Evolutionary conservation across 805 yeast species (phyloP).

Genomic region (Lipomyces lipofer): DNA sequence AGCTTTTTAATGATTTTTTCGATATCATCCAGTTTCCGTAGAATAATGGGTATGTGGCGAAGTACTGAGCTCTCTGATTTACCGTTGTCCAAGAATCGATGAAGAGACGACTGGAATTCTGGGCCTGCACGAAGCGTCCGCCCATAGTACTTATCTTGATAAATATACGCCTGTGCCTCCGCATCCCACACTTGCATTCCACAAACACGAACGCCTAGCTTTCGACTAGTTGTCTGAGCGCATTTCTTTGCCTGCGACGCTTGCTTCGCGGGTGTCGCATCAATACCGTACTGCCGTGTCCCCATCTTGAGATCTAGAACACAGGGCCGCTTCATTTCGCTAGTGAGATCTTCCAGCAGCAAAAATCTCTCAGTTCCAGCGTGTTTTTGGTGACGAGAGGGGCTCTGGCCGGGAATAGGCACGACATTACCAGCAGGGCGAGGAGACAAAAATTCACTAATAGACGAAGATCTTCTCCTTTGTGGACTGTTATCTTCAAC

Average conservation of each 20-base stretch:
- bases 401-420: not conserved
- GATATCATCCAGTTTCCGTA: constrained; percentile 61
- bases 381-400: constrained; percentile 2
- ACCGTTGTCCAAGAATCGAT: constrained; percentile 82
- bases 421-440: not conserved
- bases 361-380: constrained; percentile 73
- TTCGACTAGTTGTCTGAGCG: constrained; percentile 71
- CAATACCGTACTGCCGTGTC: constrained; percentile 96
- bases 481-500: not conserved
- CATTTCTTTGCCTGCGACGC: constrained; percentile 82
- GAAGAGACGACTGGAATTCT: constrained; percentile 73
- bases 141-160: constrained; percentile 91
- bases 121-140: constrained; percentile 68
- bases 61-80: constrained; percentile 54
- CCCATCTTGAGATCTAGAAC: constrained; percentile 97
- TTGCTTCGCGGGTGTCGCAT: constrained; percentile 71
- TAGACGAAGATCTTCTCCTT: not conserved
- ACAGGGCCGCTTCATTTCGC: constrained; percentile 79
- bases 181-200: constrained; percentile 87
- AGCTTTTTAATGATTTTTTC: constrained; percentile 55
- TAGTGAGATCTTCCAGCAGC: constrained; percentile 84
- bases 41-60: constrained; percentile 64
- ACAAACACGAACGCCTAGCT: constrained; percentile 87
- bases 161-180: constrained; percentile 50
- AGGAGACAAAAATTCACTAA: not conserved